Evolutionary conservation across 805 yeast species (phyloP).

Genomic region (Monosporozyma solicola): DNA sequence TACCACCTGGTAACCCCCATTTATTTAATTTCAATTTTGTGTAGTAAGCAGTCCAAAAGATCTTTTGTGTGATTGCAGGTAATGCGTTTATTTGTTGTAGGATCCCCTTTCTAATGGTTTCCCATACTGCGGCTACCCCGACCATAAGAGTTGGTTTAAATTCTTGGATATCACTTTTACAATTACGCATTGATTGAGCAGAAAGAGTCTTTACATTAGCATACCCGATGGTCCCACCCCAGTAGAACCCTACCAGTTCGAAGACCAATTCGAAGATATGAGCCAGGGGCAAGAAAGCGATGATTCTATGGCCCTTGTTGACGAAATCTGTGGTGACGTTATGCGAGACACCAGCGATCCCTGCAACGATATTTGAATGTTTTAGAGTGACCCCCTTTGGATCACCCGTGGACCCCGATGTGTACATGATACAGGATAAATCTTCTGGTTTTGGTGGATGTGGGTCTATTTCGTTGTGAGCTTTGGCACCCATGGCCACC

Average conservation of each 20-base stretch:
- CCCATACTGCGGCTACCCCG: constrained; percentile 99
- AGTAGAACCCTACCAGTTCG: constrained; percentile 67
- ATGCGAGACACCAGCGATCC: constrained; percentile 71
- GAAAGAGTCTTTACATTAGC: constrained; percentile 88
- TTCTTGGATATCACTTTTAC: constrained; percentile 79
- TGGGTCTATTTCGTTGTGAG: constrained; percentile 34
- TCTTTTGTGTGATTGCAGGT: constrained; percentile 59
- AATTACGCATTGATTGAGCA: constrained; percentile 71
- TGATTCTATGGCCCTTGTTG: constrained; percentile 53
- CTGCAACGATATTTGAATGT: constrained; percentile 65
- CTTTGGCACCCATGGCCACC: constrained; percentile 47
- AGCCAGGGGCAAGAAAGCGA: constrained; percentile 90
- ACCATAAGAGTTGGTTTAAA: constrained; percentile 92
- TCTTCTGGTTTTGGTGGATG: constrained; percentile 41
- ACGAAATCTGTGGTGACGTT: constrained; percentile 47
- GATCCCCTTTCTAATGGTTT: constrained; percentile 87
- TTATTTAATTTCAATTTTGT: constrained; percentile 55
- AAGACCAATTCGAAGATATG: constrained; percentile 91
- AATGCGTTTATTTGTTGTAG: constrained; percentile 59
- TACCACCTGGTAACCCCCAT: constrained; percentile 67
- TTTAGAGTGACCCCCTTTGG: constrained; percentile 70
- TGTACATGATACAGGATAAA: constrained; percentile 58
- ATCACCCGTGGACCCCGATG: constrained; percentile 67
- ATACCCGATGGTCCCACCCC: constrained; percentile 89
- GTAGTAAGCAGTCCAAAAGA: constrained; percentile 83